These are phyloP conservation scores for Trichophyton verrucosum DNA, from an alignment of 2,329 filamentous ascomycete species.

Conservation along the genomic window DNA sequence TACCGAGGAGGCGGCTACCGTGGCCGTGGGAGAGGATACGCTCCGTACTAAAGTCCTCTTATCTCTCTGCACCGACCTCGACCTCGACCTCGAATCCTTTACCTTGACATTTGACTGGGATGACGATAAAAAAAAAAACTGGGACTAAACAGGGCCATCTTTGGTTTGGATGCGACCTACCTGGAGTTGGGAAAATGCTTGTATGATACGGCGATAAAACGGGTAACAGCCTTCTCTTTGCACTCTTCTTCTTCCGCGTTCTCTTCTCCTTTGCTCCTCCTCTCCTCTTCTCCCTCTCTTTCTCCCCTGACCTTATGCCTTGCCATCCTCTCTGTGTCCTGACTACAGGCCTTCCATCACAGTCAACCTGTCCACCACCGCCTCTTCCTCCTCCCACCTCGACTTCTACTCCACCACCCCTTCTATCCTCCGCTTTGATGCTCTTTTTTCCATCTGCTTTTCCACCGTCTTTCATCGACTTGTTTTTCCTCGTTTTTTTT, in stretches of 20 bases:
- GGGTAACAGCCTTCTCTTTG: not conserved
- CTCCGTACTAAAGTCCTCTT: constrained; percentile 27
- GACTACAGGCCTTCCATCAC: not conserved
- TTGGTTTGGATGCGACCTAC: not conserved
- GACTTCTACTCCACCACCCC: too few relatives aligned
- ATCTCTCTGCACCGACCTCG: too few relatives aligned
- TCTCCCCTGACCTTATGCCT: too few relatives aligned
- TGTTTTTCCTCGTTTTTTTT: not conserved
- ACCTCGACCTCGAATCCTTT: too few relatives aligned
- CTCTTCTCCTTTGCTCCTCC: not conserved
- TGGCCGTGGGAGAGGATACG: constrained; percentile 31
- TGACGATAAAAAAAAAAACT: not conserved
- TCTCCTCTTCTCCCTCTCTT: not conserved
- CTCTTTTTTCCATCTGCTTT: not conserved
- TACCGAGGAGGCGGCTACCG: constrained; percentile 21
- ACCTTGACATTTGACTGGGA: too few relatives aligned
- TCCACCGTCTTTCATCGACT: not conserved
- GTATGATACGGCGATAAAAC: constrained; percentile 3
- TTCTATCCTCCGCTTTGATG: not conserved
- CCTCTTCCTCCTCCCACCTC: not conserved
- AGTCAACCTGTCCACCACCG: not conserved
- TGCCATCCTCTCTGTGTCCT: too few relatives aligned
- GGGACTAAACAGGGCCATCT: not conserved
- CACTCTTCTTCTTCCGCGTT: not conserved
- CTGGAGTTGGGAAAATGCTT: constrained; percentile 5